phyloP scores from a whole-genome alignment of 176 grass and related monocot species.

The Dendrocalamus sinicus region DNA sequence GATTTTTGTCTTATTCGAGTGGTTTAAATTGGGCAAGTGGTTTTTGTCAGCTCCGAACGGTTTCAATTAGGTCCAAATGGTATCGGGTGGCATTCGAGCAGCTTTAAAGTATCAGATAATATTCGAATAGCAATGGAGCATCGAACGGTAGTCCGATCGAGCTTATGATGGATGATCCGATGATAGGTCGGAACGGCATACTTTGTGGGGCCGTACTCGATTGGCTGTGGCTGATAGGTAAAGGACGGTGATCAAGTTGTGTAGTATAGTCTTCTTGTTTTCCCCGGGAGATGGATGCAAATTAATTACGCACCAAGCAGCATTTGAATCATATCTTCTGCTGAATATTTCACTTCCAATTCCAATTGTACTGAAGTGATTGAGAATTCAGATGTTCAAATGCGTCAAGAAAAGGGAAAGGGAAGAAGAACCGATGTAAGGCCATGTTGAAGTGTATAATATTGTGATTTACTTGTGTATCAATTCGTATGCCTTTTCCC shows the following conservation, averaged over 20 bases:
- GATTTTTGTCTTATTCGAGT: fast-evolving
- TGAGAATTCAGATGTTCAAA: not conserved
- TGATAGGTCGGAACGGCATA: too few relatives aligned
- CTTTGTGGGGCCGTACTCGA: slow-evolving; percentile 56
- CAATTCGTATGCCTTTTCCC: not conserved
- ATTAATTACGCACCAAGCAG: not conserved
- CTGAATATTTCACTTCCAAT: slow-evolving; percentile 18
- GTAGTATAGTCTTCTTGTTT: slow-evolving; percentile 1
- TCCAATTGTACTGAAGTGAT: not conserved
- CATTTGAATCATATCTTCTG: not conserved
- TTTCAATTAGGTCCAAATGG: too few relatives aligned
- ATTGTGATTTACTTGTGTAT: not conserved
- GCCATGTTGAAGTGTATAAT: not conserved
- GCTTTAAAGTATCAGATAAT: too few relatives aligned
- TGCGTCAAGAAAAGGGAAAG: not conserved
- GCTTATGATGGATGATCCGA: too few relatives aligned
- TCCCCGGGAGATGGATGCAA: not conserved
- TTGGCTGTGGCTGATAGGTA: slow-evolving; percentile 77
- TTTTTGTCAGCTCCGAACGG: too few relatives aligned
- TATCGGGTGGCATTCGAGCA: fast-evolving
- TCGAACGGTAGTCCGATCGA: too few relatives aligned
- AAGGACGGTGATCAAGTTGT: slow-evolving; percentile 64
- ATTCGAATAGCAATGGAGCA: too few relatives aligned
- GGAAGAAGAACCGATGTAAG: not conserved
- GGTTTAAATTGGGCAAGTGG: too few relatives aligned